Percentiles rank a stretch among this genome's conserved stretches.
Conservation (phyloP, 108 stramenopile species). For the Fistulifera pelliculosa region DNA sequence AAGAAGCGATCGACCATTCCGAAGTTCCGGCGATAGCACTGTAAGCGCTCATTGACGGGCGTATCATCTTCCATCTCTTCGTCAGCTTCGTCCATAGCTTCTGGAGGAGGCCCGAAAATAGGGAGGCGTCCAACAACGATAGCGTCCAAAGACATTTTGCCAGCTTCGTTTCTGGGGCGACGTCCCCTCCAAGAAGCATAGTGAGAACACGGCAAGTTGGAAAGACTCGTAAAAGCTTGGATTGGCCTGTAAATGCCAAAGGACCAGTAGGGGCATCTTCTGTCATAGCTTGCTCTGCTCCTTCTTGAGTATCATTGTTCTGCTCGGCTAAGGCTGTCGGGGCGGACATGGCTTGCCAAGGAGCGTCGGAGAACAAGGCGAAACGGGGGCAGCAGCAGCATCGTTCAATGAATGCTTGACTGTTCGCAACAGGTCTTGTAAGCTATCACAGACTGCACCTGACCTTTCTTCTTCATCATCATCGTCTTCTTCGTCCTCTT, state of each 20-base stretch:
- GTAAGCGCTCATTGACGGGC: conserved; percentile 45
- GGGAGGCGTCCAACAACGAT: conserved; percentile 76
- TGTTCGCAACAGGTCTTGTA: conserved; percentile 68
- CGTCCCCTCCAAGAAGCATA: conserved; percentile 1
- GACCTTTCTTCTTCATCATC: conserved; percentile 54
- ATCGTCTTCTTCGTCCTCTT: conserved; percentile 58
- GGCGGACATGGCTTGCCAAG: conserved; percentile 49
- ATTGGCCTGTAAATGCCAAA: neutral
- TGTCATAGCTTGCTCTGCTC: neutral
- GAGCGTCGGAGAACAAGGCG: conserved; percentile 49
- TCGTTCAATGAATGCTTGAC: conserved; percentile 13
- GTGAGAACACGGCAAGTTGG: neutral
- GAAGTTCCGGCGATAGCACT: conserved; percentile 46
- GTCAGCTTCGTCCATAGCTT: conserved; percentile 28
- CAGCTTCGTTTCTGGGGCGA: neutral
- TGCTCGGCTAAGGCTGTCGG: conserved; percentile 8
- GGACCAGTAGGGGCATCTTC: neutral
- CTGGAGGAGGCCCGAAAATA: conserved; percentile 65
- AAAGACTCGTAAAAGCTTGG: neutral
- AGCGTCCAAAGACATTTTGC: conserved; percentile 1
- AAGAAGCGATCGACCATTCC: conserved; percentile 69
- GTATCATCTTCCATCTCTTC: conserved; percentile 55
- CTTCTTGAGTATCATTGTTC: neutral
- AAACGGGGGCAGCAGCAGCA: conserved; percentile 27
- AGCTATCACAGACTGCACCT: conserved; percentile 55